phyloP scores from a whole-genome alignment of 2,329 filamentous ascomycete genomes.

The Ophiostoma sp. region DNA sequence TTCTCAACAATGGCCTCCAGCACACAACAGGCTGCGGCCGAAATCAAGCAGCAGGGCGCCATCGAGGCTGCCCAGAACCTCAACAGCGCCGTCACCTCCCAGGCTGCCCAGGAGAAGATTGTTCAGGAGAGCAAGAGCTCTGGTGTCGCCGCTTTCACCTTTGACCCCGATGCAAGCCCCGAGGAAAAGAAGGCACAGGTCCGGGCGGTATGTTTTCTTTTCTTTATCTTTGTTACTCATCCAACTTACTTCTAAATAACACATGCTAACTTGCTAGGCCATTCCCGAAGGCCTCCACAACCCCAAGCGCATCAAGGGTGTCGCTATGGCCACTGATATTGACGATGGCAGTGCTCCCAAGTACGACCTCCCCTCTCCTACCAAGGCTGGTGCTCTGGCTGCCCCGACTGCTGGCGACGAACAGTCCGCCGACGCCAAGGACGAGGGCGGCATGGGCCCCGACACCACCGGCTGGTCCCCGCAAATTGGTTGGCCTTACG shows the following conservation, averaged over 20 bases:
- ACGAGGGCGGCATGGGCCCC: constrained; percentile 48
- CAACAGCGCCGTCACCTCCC: constrained; percentile 59
- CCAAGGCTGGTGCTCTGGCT: constrained; percentile 60
- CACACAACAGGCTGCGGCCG: constrained; percentile 36
- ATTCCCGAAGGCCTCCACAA: constrained; percentile 60
- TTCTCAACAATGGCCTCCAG: constrained; percentile 33
- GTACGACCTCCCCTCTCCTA: constrained; percentile 72
- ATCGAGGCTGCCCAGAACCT: constrained; percentile 72
- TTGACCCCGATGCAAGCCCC: constrained; percentile 76
- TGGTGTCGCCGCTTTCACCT: constrained; percentile 74
- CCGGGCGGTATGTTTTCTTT: constrained; percentile 56
- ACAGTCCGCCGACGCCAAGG: constrained; percentile 46
- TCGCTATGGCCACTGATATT: constrained; percentile 72
- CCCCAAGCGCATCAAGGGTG: constrained; percentile 53
- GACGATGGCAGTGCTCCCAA: constrained; percentile 63
- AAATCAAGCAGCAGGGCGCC: constrained; percentile 77
- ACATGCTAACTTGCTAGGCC: constrained; percentile 40
- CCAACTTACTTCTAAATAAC: not conserved
- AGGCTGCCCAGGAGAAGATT: constrained; percentile 67
- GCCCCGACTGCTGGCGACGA: constrained; percentile 36
- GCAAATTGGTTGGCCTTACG: constrained; percentile 66
- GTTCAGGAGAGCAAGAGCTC: constrained; percentile 72
- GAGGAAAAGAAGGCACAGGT: constrained; percentile 81
- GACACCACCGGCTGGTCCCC: constrained; percentile 78
- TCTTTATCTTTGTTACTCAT: not conserved